These are phyloP conservation scores for Candida golubevii DNA, from an alignment of 805 yeast genomes.

Conservation along the genomic window DNA sequence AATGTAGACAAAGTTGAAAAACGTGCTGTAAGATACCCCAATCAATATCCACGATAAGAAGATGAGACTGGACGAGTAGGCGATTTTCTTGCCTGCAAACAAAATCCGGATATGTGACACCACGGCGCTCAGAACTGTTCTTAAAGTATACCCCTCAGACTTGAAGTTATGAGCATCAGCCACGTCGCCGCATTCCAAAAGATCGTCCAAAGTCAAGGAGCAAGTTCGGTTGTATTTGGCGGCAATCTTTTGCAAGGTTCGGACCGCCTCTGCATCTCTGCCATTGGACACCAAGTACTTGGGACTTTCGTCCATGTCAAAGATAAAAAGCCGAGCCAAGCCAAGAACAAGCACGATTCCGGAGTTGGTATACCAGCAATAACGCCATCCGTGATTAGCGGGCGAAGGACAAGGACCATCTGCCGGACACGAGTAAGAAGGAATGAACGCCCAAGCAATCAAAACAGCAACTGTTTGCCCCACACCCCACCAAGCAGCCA, in stretches of 20 bases:
- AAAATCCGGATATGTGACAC: slow-evolving; percentile 4
- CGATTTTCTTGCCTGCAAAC: slow-evolving; percentile 2
- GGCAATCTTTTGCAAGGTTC: slow-evolving; percentile 5
- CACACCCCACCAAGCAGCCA: slow-evolving; percentile 52
- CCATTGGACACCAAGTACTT: slow-evolving; percentile 11
- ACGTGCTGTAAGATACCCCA: slow-evolving; percentile 6
- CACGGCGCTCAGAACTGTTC: not conserved
- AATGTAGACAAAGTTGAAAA: slow-evolving; percentile 10
- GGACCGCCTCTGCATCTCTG: slow-evolving; percentile 11
- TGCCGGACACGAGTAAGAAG: slow-evolving; percentile 35
- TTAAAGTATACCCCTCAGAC: slow-evolving; percentile 1
- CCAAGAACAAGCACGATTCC: slow-evolving; percentile 8
- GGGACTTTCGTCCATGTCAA: slow-evolving; percentile 10
- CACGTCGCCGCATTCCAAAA: slow-evolving; percentile 15
- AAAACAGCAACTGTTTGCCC: slow-evolving; percentile 54
- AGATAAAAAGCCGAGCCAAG: slow-evolving; percentile 5
- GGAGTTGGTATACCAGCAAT: slow-evolving; percentile 11
- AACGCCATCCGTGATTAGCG: slow-evolving; percentile 12
- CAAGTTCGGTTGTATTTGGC: slow-evolving; percentile 15
- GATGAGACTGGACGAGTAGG: slow-evolving; percentile 5
- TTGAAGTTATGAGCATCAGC: not conserved
- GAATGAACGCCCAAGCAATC: slow-evolving; percentile 52
- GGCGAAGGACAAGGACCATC: slow-evolving; percentile 6
- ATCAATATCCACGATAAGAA: slow-evolving; percentile 8
- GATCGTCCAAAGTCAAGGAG: slow-evolving; percentile 9